Percentiles rank a stretch among this genome's conserved stretches.
Evolutionary conservation across 768 basidiomycete genomes (phyloP).

Genomic region (Pilatotrama ljubarskyi): DNA sequence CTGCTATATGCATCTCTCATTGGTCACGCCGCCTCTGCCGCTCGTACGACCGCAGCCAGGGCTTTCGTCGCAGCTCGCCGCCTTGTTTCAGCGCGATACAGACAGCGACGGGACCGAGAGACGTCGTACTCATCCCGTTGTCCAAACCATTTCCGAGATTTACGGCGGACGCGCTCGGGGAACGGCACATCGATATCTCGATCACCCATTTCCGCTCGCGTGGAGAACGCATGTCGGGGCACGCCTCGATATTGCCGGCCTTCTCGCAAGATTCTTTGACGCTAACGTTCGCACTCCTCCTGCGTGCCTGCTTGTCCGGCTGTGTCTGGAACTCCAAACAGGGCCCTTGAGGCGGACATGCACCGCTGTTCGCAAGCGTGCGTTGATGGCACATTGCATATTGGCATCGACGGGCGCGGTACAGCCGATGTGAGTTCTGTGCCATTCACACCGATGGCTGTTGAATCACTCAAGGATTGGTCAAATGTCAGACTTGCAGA

Average conservation of each 20-base stretch:
- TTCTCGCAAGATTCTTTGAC: background rate
- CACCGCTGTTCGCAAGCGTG: background rate
- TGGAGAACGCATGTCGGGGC: constrained; percentile 3
- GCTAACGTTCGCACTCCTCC: background rate
- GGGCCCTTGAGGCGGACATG: background rate
- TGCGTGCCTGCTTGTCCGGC: constrained; percentile 3
- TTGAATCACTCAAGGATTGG: background rate
- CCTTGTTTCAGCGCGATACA: background rate
- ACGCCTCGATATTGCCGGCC: background rate
- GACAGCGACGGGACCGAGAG: background rate
- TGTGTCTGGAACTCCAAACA: background rate
- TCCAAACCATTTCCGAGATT: constrained; percentile 3
- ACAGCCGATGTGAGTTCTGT: background rate
- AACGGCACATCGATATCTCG: constrained; percentile 9
- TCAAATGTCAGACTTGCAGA: background rate
- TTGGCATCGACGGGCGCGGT: background rate
- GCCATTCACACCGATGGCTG: background rate
- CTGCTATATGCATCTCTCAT: constrained; percentile 3
- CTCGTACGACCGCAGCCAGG: constrained; percentile 14
- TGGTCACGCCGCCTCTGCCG: background rate
- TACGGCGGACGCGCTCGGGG: background rate
- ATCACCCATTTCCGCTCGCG: constrained; percentile 6
- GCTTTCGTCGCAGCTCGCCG: background rate
- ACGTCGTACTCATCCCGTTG: background rate
- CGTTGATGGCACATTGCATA: background rate